phyloP scores from a whole-genome alignment of 2,329 filamentous ascomycete genomes.

The Emergomyces africanus region DNA sequence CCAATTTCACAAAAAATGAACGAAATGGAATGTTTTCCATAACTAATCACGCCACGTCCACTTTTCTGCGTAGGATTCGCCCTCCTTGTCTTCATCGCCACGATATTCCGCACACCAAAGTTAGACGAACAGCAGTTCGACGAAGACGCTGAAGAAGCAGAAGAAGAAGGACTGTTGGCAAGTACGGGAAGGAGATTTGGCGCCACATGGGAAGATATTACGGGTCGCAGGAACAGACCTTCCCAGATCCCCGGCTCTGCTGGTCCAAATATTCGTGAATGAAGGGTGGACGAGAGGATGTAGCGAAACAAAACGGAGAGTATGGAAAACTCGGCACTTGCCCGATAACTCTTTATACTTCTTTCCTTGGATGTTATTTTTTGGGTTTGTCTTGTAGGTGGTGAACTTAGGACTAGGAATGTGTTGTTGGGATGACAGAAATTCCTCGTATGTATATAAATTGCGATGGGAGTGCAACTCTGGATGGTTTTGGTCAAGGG shows the following conservation, averaged over 20 bases:
- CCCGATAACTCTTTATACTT: not conserved
- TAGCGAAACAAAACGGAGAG: not conserved
- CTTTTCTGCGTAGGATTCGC: slow-evolving; percentile 46
- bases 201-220: slow-evolving; percentile 81
- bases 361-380: not conserved
- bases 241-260: slow-evolving; percentile 1
- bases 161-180: slow-evolving; percentile 83
- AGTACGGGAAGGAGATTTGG: slow-evolving; percentile 71
- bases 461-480: no score
- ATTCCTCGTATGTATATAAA: no score
- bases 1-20: not conserved
- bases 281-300: not conserved
- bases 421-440: not conserved
- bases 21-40: not conserved
- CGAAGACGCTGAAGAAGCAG: slow-evolving; percentile 78
- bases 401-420: not conserved
- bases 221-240: slow-evolving; percentile 37
- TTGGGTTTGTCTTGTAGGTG: not conserved
- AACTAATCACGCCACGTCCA: not conserved
- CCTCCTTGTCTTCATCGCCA: slow-evolving; percentile 64
- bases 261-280: slow-evolving; percentile 4
- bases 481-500: not conserved
- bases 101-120: slow-evolving; percentile 67
- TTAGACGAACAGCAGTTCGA: slow-evolving; percentile 67
- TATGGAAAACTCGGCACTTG: not conserved